These are phyloP conservation scores for Cercospora brassicicola DNA, from an alignment of 2,329 filamentous ascomycete species.

Conservation along the genomic window DNA sequence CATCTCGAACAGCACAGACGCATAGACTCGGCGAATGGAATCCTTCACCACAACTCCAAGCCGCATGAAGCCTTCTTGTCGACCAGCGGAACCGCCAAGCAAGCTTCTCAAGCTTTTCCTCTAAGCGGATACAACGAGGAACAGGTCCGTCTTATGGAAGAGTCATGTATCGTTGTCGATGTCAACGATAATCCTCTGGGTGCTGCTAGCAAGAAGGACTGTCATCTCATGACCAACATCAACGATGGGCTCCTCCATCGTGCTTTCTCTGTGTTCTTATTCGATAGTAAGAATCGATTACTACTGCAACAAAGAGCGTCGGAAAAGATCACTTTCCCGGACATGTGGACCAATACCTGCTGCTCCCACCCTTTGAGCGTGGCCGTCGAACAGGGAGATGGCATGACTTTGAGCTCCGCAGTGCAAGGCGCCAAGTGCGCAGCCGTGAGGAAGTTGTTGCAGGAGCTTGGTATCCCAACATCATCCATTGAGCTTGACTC, in stretches of 20 bases:
- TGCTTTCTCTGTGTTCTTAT: not conserved
- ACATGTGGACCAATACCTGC: not conserved
- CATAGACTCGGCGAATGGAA: not conserved
- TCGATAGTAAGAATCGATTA: not conserved
- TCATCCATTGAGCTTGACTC: not conserved
- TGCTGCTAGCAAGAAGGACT: not conserved
- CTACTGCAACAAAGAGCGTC: not conserved
- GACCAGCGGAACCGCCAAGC: not conserved
- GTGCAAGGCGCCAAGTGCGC: not conserved
- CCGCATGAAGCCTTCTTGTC: not conserved
- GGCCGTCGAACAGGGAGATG: not conserved
- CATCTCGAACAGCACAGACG: not conserved
- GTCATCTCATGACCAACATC: not conserved
- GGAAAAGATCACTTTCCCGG: not conserved
- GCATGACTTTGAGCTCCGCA: not conserved
- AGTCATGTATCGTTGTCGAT: not conserved
- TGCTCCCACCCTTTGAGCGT: not conserved
- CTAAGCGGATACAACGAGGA: not conserved
- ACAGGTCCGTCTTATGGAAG: not conserved
- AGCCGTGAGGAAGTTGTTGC: not conserved
- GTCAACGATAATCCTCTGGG: not conserved
- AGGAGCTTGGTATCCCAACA: not conserved
- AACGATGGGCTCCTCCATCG: not conserved
- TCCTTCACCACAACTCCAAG: not conserved
- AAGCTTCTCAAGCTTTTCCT: not conserved